Percentiles rank a stretch among this genome's conserved stretches.
These are phyloP conservation scores for Penicillium paneum DNA, from an alignment of 2,329 filamentous ascomycete genomes.

Conservation along the genomic window DNA sequence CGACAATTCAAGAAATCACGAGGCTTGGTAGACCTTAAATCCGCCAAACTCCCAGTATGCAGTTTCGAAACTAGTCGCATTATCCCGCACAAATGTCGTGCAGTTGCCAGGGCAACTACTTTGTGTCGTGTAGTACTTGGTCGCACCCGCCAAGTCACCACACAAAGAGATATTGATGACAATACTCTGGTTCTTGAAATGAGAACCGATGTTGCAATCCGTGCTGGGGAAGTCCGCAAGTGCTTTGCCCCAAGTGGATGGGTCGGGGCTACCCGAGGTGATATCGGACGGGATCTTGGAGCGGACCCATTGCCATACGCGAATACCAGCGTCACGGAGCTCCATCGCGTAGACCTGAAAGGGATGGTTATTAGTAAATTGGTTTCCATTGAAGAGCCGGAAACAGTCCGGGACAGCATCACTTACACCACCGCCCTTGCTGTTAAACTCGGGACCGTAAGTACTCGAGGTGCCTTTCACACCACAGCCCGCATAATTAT, in stretches of 20 bases:
- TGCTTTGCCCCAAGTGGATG: conserved; percentile 61
- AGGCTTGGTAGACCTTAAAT: conserved; percentile 57
- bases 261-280: conserved; percentile 52
- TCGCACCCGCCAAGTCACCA: conserved; percentile 50
- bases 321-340: conserved; percentile 60
- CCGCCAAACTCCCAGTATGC: conserved; percentile 65
- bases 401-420: too few relatives aligned
- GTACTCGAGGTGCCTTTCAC: conserved; percentile 46
- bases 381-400: background rate
- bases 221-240: conserved; percentile 64
- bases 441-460: conserved; percentile 56
- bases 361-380: background rate
- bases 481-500: conserved; percentile 59
- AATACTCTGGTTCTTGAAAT: conserved; percentile 65
- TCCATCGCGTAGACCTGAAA: conserved; percentile 59
- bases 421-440: conserved; percentile 52
- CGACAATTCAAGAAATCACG: background rate
- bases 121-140: conserved; percentile 31
- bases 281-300: conserved; percentile 54
- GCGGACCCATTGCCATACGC: conserved; percentile 60
- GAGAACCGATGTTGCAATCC: conserved; percentile 56
- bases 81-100: conserved; percentile 56
- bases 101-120: conserved; percentile 53
- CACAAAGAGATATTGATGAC: conserved; percentile 65
- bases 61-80: conserved; percentile 54